Base-by-base conservation (phyloP, 2,329 filamentous ascomycete species). In the Dothistroma septosporum region DNA sequence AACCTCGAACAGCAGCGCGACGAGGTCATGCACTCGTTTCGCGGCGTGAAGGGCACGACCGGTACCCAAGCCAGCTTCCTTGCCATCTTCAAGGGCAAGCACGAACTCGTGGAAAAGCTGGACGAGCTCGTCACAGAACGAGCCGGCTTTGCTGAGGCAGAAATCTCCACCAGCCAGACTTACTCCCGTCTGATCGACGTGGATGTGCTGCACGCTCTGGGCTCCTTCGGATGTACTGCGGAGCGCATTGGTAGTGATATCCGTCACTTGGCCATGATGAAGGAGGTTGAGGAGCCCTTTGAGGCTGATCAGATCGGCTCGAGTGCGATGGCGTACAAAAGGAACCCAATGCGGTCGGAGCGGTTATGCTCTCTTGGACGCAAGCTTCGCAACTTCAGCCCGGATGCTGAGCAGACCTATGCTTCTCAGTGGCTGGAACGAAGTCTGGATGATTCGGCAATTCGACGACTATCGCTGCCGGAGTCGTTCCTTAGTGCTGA, bases 251-350 rank as follows among this genome's bases (percentile, higher is more conserved):
- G 85, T 53, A 82, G 83, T 52, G 89, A 93, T 69, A 89, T 94
- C 66, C 82, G 89, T 53, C 87, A 90, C 71, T 79, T 93, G 53
- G 87, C 88, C 6, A 80, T 83, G 70, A 83, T 86, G 77, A 95
- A 96, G 80, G 91, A 95, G 75, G 80, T 94, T 61, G 92, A 95
- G 72, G 90, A 92, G 79, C 90, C 90, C 0, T 90, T 91, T 68
- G 89, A 92, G 77, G 86, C 85, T 69, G 84, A 86, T 66, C 91
- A 95, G 77, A 91, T 92, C 67, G 89, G 88, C 31, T 85, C 80
- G 49, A 83, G 80, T 53, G 86, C 86, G 8, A 84, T 85, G 82
- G 86, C 86, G 2, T 89, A 88, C 79, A 88, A 88, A 79, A 82
- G 85, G 65, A 82, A 82, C 75, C 72, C 79, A 73, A 75, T 87